Evolutionary conservation across 2,329 filamentous ascomycete genomes (phyloP).

Genomic region (Dothidotthia symphoricarpi): DNA sequence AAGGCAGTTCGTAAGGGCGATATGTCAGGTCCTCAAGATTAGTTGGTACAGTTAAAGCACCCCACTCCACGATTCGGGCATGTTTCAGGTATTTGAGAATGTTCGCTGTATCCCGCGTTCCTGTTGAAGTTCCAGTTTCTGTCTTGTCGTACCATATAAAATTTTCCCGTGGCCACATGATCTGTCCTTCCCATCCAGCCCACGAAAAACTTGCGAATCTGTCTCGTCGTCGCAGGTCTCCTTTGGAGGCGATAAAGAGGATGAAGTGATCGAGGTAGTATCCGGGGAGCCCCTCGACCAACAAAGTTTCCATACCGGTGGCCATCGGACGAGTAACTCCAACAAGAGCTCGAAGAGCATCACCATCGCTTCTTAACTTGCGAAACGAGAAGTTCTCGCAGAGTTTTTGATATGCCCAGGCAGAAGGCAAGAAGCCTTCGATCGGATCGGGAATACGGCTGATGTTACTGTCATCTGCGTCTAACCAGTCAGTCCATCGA

Average conservation of each 20-base stretch:
- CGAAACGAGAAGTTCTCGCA: conserved; percentile 7
- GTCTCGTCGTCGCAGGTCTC: conserved; percentile 4
- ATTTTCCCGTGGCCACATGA: conserved; percentile 5
- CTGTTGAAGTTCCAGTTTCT: not conserved
- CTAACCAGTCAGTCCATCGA: conserved; percentile 1
- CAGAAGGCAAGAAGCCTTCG: conserved; percentile 2
- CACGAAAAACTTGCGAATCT: conserved; percentile 6
- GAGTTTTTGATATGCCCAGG: conserved; percentile 7
- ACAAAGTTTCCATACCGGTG: conserved; percentile 1
- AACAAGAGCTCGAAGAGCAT: conserved; percentile 4
- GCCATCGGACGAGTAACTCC: conserved; percentile 2
- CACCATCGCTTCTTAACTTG: conserved; percentile 3
- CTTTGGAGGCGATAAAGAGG: conserved; percentile 1
- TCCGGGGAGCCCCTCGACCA: conserved; percentile 3
- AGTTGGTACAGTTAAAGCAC: not conserved
- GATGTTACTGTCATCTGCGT: conserved; percentile 6
- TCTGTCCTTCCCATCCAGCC: conserved; percentile 6
- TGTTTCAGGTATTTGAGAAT: conserved; percentile 1
- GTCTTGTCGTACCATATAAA: conserved; percentile 1
- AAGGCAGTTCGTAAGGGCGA: not conserved
- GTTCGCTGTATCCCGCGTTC: not conserved
- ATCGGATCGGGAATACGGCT: conserved; percentile 2
- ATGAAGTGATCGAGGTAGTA: conserved; percentile 6
- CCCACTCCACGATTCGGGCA: not conserved
- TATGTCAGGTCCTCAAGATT: not conserved